Evolutionary conservation across 2,329 filamentous ascomycete genomes (phyloP), one percentile per base, ranked within the genome.

Genomic region (Zopfia rhizophila): DNA sequence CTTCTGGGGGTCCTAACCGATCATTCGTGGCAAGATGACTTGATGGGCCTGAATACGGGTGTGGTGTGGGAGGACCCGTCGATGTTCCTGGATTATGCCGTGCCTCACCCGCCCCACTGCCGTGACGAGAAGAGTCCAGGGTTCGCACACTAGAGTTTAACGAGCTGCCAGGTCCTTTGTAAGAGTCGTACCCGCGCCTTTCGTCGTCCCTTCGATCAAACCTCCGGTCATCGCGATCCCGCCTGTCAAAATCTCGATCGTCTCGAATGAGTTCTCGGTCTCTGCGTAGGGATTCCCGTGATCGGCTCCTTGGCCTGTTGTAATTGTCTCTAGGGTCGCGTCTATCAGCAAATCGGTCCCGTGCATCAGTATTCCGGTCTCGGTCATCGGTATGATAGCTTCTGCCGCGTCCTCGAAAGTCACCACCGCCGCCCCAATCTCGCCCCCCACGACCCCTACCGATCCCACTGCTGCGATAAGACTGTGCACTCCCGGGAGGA

Each of bases 221-320:
- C 42, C 75, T 65, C 4, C 75, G 68, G 14, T 78, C 75, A 17
- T 73, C 66, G 17, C 70, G 66, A 8, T 74, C 67, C 32, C 72
- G 61, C 17, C 69, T 60, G 22, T 73, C 70, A 21, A 69, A 73
- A 41, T 68, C 75, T 53, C 60, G 71, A 51, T 65, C 70, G 32
- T 73, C 70, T 29, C 70, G 60, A 14, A 57, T 35, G 2, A 61
- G 31, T 35, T 79, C 76, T 48, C 75, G 77, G 30, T 87, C 87
- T 45, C 75, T 70, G 22, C 75, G 65, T 45, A 67, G 38, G 11
- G 84, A 82, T 61, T 86, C 84, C 60, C 86, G 82, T 53, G 86
- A 88, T 52, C 86, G 81, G 59, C 84, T 86, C 60, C 87, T 78
- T 13, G 80, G 81, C 42, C 78, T 73, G 56, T 88, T 88, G 10